These are phyloP conservation scores for Hibiscus syriacus DNA, from an alignment of 345 rosid species.

Conservation along the genomic window DNA sequence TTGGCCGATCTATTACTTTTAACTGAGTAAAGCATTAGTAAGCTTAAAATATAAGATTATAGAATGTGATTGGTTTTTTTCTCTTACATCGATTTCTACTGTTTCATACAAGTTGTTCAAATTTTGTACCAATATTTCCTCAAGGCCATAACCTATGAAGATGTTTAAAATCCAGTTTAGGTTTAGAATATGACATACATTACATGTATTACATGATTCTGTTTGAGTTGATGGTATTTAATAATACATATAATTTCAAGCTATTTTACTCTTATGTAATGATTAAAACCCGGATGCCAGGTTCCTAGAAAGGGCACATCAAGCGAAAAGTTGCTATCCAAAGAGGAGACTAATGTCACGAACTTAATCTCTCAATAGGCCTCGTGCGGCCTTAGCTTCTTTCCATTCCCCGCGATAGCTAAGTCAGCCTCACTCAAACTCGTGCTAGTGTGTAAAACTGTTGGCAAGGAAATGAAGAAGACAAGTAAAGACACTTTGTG, in stretches of 20 bases:
- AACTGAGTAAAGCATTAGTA: not conserved
- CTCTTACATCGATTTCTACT: not conserved
- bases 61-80: not conserved
- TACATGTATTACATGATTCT: not conserved
- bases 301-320: conserved; percentile 72
- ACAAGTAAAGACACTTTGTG: too few relatives aligned
- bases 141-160: not conserved
- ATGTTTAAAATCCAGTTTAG: not conserved
- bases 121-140: not conserved
- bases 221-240: not conserved
- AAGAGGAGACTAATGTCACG: too few relatives aligned
- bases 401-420: too few relatives aligned
- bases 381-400: too few relatives aligned
- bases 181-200: not conserved
- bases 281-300: conserved; percentile 30
- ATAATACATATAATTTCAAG: not conserved
- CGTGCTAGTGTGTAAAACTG: conserved; percentile 52
- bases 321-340: too few relatives aligned
- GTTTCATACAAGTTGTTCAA: not conserved
- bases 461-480: conserved; percentile 52
- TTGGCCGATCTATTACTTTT: too few relatives aligned
- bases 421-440: too few relatives aligned
- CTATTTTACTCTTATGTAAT: not conserved
- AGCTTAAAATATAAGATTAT: not conserved
- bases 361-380: too few relatives aligned